These are phyloP conservation scores for Sporothrix sp. DNA, from an alignment of 2,329 filamentous ascomycete genomes.

Conservation along the genomic window DNA sequence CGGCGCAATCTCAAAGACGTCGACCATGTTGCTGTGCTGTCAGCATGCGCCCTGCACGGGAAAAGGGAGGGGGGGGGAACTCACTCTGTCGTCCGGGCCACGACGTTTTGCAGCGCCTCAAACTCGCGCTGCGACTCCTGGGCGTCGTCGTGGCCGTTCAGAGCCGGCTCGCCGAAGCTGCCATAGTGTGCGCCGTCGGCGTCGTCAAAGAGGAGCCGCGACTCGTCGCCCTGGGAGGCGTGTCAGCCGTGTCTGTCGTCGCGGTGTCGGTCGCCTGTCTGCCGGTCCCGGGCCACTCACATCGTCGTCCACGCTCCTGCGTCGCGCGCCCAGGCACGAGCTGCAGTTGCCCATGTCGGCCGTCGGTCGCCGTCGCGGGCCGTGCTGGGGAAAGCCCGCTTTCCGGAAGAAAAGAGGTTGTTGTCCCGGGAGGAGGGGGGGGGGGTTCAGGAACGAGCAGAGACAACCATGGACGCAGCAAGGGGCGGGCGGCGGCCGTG, in stretches of 20 bases:
- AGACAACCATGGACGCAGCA: constrained; percentile 1
- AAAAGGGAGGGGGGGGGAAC: neutral
- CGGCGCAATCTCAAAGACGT: constrained; percentile 56
- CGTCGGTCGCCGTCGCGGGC: neutral
- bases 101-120: constrained; percentile 54
- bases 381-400: neutral
- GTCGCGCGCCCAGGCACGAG: constrained; percentile 47
- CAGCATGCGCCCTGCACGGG: no score
- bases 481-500: no score
- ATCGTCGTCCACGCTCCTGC: constrained; percentile 45
- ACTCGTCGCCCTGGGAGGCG: constrained; percentile 45
- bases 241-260: no score
- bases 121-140: constrained; percentile 54
- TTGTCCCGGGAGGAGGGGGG: neutral
- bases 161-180: constrained; percentile 48
- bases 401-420: neutral
- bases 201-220: constrained; percentile 52
- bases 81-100: constrained; percentile 56
- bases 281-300: no score
- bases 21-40: constrained; percentile 57
- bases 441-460: neutral
- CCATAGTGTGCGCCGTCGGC: constrained; percentile 50
- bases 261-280: no score
- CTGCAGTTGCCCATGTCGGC: constrained; percentile 48
- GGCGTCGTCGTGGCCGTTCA: constrained; percentile 47